These are phyloP conservation scores for Scutellaria galericulata DNA, from an alignment of 257 asterid species.

Conservation along the genomic window DNA sequence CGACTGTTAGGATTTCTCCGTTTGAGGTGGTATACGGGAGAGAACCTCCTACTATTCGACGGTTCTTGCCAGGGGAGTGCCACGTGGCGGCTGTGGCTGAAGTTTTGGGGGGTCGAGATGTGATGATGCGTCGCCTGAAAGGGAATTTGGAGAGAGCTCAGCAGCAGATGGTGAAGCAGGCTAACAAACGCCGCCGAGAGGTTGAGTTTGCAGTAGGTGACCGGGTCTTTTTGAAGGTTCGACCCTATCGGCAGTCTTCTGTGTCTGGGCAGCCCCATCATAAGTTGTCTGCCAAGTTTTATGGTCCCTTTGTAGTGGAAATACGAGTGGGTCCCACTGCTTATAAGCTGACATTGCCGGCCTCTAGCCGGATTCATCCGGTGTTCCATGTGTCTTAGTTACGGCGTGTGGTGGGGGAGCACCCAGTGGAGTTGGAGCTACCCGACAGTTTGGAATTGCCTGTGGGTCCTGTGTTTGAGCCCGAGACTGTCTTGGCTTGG, in stretches of 20 bases:
- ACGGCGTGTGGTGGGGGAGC: neutral
- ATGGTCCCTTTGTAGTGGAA: neutral
- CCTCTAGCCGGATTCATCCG: neutral
- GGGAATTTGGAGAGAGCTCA: too few relatives aligned
- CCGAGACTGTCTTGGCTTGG: neutral
- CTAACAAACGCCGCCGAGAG: neutral
- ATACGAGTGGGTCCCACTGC: neutral
- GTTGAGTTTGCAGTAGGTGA: neutral
- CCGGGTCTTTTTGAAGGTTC: slow-evolving; percentile 9
- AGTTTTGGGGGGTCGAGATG: neutral
- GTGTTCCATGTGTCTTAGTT: neutral
- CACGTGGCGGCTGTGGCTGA: neutral
- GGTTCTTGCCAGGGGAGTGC: neutral
- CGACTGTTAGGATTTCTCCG: too few relatives aligned
- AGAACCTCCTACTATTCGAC: too few relatives aligned
- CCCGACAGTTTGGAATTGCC: neutral
- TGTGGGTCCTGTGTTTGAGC: neutral
- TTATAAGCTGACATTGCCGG: neutral
- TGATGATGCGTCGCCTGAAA: neutral
- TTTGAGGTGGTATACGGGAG: too few relatives aligned
- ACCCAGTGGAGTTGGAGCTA: neutral
- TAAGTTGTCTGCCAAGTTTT: neutral
- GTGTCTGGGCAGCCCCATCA: neutral
- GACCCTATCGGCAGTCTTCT: neutral
- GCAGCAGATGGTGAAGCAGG: neutral